These are phyloP conservation scores for Lasiodiplodia sp. DNA, from an alignment of 2,329 filamentous ascomycete species.

Conservation along the genomic window DNA sequence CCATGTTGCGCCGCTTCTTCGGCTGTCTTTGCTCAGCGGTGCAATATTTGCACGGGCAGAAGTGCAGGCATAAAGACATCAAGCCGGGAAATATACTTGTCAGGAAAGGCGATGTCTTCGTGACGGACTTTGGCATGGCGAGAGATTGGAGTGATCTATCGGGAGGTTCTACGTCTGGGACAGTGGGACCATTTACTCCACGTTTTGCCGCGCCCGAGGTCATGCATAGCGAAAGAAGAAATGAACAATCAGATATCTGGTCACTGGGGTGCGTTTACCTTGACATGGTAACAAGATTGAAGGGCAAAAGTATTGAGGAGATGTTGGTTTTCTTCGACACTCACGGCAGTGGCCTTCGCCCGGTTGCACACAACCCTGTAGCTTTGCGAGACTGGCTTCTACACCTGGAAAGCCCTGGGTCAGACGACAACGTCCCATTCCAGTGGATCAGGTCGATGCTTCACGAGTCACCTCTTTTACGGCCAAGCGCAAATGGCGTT, in stretches of 20 bases:
- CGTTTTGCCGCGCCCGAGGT: conserved; percentile 10
- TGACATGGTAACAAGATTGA: neutral
- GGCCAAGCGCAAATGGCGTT: neutral
- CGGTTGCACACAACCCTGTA: neutral
- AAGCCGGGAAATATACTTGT: conserved; percentile 44
- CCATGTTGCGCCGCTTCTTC: conserved; percentile 37
- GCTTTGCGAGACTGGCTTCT: neutral
- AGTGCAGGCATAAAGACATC: conserved; percentile 42
- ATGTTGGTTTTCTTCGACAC: neutral
- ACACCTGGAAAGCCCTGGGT: neutral
- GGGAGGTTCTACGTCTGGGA: conserved; percentile 29
- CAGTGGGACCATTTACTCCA: neutral
- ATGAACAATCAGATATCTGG: neutral
- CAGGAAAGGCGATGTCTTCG: conserved; percentile 33
- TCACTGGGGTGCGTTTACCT: conserved; percentile 11
- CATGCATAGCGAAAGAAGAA: neutral
- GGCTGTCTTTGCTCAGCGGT: conserved; percentile 39
- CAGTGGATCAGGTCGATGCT: neutral
- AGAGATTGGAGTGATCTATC: conserved; percentile 32
- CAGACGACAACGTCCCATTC: neutral
- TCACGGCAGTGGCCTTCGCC: neutral
- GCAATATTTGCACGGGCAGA: conserved; percentile 37
- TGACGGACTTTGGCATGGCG: conserved; percentile 42
- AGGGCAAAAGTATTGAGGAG: neutral
- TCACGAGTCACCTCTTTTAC: neutral